Evolutionary conservation across 768 basidiomycete species (phyloP), one percentile per base, ranked within the genome.

Genomic region (Boletus tylopilopsis): DNA sequence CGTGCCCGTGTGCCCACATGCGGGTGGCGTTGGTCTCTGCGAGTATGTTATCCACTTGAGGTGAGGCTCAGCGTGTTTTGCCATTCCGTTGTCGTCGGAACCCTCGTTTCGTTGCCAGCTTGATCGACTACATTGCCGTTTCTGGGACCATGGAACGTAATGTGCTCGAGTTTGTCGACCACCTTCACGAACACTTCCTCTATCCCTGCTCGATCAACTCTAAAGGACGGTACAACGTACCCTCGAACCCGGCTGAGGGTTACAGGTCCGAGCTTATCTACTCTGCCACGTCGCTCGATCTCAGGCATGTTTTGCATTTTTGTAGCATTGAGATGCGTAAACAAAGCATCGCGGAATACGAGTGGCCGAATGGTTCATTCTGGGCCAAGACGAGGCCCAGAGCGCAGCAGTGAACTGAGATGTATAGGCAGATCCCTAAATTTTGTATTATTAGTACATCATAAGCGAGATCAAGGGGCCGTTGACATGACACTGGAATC

Each of bases 81-180:
- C 2, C 12, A 5, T n/a, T 37, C 36, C 39, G 32, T 44, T 2
- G 33, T 59, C 12, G 35, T 35, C 53, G 40, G 25, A n/a, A 22
- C 46, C 12, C 39, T 39, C 50, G n/a, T 44, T 27, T n/a, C 5
- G 15, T 37, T 4, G 34, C 29, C 54, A 90, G 89, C 47, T 72
- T 96, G 59, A 96, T 97, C 64, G 94, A 98, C 69, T 97, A 94
- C 63, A 89, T 98, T 58, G 82, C 80, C 52, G 75, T 97, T 47
- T 94, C 93, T 1, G 94, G 93, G 2, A 79, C 84, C 18, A 94
- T 94, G 85, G 92, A 95, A 59, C 82, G 89, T 42, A 96, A 97
- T 64, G 94, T 96, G 5, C 82, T 97, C 34, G 94, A 92, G 68
- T 90, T 81, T 55, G 87, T 85, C 27, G 86, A 92, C 64, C 94